Evolutionary conservation across 495 filamentous ascomycete species (phyloP).

Genomic region (Cladorrhinum samala): DNA sequence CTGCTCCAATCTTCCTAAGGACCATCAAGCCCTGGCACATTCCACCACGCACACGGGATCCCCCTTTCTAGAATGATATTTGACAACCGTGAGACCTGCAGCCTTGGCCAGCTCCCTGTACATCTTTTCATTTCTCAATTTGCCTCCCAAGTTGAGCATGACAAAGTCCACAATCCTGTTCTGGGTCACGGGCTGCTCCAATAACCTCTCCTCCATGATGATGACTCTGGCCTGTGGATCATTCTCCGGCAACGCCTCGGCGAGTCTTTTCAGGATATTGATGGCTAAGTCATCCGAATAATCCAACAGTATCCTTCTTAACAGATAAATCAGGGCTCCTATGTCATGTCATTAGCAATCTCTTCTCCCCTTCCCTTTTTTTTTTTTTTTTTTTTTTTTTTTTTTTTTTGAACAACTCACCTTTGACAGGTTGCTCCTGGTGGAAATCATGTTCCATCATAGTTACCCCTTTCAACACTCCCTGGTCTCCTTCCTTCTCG

Average conservation of each 20-base stretch:
- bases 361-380: not conserved
- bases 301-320: constrained; percentile 48
- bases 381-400: no score
- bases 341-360: not conserved
- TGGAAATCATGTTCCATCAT: constrained; percentile 40
- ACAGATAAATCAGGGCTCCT: constrained; percentile 46
- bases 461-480: constrained; percentile 23
- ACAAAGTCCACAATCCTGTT: constrained; percentile 27
- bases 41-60: constrained; percentile 21
- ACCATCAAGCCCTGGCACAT: constrained; percentile 16
- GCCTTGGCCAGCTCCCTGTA: constrained; percentile 9
- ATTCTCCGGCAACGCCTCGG: constrained; percentile 31
- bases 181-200: constrained; percentile 14
- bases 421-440: constrained; percentile 35
- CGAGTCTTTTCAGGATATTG: constrained; percentile 34
- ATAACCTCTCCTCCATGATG: constrained; percentile 24
- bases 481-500: constrained; percentile 1
- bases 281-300: constrained; percentile 36
- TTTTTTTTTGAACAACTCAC: no score
- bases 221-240: constrained; percentile 20
- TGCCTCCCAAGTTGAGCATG: constrained; percentile 29
- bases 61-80: constrained; percentile 13
- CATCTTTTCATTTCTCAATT: constrained; percentile 22
- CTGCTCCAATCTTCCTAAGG: no score
- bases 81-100: constrained; percentile 21